phyloP scores from a whole-genome alignment of 2,329 filamentous ascomycete genomes.

The Aspergillus intermedius region DNA sequence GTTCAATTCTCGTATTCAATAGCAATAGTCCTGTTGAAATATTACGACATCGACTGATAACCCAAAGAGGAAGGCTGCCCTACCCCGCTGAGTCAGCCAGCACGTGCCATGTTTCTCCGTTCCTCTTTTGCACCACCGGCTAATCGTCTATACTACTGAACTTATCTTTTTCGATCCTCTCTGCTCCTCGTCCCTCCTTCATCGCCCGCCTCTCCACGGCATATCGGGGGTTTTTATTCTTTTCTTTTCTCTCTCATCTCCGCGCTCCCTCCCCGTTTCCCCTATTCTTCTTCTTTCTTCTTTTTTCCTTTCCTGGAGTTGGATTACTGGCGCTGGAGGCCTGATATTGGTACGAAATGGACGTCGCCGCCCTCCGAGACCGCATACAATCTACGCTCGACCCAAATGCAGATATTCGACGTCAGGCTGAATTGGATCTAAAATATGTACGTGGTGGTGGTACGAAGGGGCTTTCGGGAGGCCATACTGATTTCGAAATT shows the following conservation, averaged over 20 bases:
- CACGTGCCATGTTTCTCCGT: conserved; percentile 3
- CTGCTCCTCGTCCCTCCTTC: conserved; percentile 13
- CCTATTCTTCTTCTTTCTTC: conserved; percentile 8
- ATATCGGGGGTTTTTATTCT: conserved; percentile 2
- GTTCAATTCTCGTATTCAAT: too few relatives aligned
- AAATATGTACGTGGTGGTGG: conserved; percentile 50
- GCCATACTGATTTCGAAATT: conserved; percentile 7
- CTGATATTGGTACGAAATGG: conserved; percentile 44
- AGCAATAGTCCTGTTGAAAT: neutral
- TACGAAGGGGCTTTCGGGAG: conserved; percentile 4
- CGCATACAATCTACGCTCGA: conserved; percentile 60
- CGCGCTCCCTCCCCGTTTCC: neutral
- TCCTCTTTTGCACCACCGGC: conserved; percentile 1
- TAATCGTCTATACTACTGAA: conserved; percentile 1
- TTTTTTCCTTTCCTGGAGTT: conserved; percentile 18
- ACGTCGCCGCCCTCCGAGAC: conserved; percentile 55
- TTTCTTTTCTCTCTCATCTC: conserved; percentile 7
- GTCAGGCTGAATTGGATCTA: conserved; percentile 58
- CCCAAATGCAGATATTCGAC: conserved; percentile 54
- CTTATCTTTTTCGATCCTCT: conserved; percentile 6
- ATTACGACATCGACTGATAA: neutral
- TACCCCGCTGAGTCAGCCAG: conserved; percentile 14
- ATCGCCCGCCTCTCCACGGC: conserved; percentile 2
- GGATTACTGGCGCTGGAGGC: conserved; percentile 27
- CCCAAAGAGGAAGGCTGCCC: conserved; percentile 10